Conservation (phyloP, 495 filamentous ascomycete genomes). For the Hyphodiscus hymeniophilus region DNA sequence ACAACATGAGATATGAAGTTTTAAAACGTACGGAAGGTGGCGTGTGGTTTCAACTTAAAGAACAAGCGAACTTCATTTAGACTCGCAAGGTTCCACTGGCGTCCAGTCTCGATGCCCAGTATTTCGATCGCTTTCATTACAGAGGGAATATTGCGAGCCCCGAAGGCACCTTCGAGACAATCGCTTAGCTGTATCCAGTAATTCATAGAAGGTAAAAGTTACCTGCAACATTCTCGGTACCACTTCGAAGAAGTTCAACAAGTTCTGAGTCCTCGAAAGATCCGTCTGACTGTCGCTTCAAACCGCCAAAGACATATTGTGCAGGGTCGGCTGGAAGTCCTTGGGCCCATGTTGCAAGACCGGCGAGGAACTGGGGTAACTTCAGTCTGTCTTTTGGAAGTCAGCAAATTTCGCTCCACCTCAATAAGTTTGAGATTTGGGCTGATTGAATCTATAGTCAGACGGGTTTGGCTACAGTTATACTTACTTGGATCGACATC, state of each 20-base stretch:
- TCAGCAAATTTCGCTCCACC: no score
- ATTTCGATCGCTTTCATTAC: conserved; percentile 69
- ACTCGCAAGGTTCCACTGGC: conserved; percentile 69
- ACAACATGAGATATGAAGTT: no score
- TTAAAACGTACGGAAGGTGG: conserved; percentile 26
- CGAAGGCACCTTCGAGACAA: conserved; percentile 33
- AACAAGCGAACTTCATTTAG: conserved; percentile 79
- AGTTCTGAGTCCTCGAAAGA: conserved; percentile 57
- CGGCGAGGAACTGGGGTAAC: conserved; percentile 19
- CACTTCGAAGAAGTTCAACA: conserved; percentile 55
- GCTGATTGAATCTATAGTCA: no score
- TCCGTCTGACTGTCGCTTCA: conserved; percentile 51
- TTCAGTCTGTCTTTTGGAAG: no score
- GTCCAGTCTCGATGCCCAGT: conserved; percentile 72
- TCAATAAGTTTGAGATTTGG: no score
- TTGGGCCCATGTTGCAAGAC: conserved; percentile 51
- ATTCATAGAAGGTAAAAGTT: no score
- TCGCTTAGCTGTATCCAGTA: no score
- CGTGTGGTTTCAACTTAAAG: conserved; percentile 65
- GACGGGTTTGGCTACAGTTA: no score
- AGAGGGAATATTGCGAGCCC: conserved; percentile 63
- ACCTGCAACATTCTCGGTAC: conserved; percentile 55
- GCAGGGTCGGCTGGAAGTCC: conserved; percentile 50
- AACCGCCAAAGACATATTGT: conserved; percentile 53
- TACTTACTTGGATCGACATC: no score